Percentiles rank a stretch among this genome's conserved stretches.
Evolutionary conservation across 805 yeast species (phyloP).

Genomic region (Kuraishia ogatae): DNA sequence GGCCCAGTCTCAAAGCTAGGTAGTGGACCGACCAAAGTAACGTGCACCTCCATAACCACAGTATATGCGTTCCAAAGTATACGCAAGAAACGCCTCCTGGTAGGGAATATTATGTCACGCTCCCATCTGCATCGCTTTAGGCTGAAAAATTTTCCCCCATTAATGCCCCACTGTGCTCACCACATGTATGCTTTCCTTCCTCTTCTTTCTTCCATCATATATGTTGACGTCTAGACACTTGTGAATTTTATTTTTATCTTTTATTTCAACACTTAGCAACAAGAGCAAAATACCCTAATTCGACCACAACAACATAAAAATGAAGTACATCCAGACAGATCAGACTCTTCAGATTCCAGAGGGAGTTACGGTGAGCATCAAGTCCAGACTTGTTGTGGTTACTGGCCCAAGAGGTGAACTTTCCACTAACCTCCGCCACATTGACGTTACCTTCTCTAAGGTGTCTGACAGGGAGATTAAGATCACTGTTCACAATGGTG

Average conservation of each 20-base stretch:
- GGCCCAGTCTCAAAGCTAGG: too few relatives aligned
- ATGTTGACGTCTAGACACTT: not conserved
- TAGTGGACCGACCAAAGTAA: too few relatives aligned
- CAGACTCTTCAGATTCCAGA: conserved; percentile 68
- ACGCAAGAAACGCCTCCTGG: not conserved
- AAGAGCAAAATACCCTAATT: not conserved
- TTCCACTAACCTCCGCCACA: conserved; percentile 85
- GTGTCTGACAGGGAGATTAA: conserved; percentile 63
- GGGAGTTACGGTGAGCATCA: conserved; percentile 86
- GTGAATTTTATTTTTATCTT: not conserved
- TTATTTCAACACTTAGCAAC: not conserved
- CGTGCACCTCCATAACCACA: not conserved
- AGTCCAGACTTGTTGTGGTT: conserved; percentile 84
- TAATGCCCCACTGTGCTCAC: not conserved
- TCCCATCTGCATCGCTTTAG: too few relatives aligned
- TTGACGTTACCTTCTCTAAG: conserved; percentile 89
- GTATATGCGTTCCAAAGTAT: not conserved
- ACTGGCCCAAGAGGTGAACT: conserved; percentile 97
- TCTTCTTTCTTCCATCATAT: not conserved
- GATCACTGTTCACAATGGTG: conserved; percentile 95
- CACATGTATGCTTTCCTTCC: not conserved
- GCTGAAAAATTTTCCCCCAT: not conserved
- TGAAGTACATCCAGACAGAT: conserved; percentile 58
- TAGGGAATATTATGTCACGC: not conserved
- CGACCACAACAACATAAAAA: conserved; percentile 12